A percentile compares a stretch with the other conserved stretches of the same genome.
Conservation (phyloP, 2,329 filamentous ascomycete genomes). For the Grosmannia huntii region DNA sequence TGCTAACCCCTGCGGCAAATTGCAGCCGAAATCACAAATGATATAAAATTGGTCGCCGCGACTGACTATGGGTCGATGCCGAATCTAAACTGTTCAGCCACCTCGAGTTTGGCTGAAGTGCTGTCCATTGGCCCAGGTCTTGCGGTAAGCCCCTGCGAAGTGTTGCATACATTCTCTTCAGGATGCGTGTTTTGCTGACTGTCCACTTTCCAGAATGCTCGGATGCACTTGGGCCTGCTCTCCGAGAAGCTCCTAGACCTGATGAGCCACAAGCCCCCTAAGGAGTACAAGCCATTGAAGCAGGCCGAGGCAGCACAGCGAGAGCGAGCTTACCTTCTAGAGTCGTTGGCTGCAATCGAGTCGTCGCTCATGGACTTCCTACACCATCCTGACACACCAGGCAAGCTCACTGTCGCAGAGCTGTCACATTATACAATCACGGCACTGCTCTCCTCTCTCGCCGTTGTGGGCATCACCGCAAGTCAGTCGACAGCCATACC, state of each 20-base stretch:
- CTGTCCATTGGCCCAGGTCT: slow-evolving; percentile 37
- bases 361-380: slow-evolving; percentile 29
- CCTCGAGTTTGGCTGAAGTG: slow-evolving; percentile 27
- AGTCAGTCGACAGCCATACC: slow-evolving; percentile 1
- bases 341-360: slow-evolving; percentile 28
- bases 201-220: slow-evolving; percentile 26
- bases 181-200: background rate
- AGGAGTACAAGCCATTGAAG: slow-evolving; percentile 35
- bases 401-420: slow-evolving; percentile 28
- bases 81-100: slow-evolving; percentile 27
- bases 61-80: slow-evolving; percentile 42
- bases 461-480: slow-evolving; percentile 14
- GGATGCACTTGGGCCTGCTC: slow-evolving; percentile 35
- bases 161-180: slow-evolving; percentile 9
- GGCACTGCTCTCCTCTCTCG: slow-evolving; percentile 24
- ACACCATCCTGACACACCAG: slow-evolving; percentile 11
- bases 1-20: background rate
- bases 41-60: slow-evolving; percentile 25
- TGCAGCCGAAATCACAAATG: slow-evolving; percentile 28
- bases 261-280: slow-evolving; percentile 32
- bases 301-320: slow-evolving; percentile 21
- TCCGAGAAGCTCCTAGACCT: slow-evolving; percentile 39
- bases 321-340: slow-evolving; percentile 31
- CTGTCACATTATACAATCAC: slow-evolving; percentile 29
- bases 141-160: slow-evolving; percentile 24